Conservation (phyloP, 2,329 filamentous ascomycete genomes). For the Hypoxylon sp. region DNA sequence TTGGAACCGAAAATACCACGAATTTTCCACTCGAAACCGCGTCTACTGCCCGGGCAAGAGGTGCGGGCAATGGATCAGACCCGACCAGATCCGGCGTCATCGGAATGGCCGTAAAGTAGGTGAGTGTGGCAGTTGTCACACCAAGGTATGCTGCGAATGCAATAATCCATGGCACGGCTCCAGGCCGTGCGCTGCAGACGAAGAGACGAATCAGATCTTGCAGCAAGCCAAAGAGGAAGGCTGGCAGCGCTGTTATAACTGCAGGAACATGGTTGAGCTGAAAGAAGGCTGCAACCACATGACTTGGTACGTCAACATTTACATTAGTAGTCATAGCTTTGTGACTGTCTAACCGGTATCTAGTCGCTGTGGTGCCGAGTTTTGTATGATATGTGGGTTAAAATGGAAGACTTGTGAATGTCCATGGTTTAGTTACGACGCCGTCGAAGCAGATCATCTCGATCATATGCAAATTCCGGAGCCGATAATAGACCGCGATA, state of each 20-base stretch:
- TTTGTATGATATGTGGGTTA: conserved; percentile 86
- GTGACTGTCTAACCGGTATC: conserved; percentile 46
- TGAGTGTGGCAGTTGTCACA: conserved; percentile 78
- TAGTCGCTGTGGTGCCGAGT: conserved; percentile 82
- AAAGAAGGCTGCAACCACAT: conserved; percentile 91
- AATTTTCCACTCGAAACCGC: conserved; percentile 80
- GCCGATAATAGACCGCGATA: conserved; percentile 56
- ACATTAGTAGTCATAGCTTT: conserved; percentile 11
- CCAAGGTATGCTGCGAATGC: conserved; percentile 81
- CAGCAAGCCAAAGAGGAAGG: conserved; percentile 76
- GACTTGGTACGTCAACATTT: conserved; percentile 74
- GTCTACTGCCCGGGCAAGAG: conserved; percentile 81
- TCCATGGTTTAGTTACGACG: conserved; percentile 80
- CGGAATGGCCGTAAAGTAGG: conserved; percentile 74
- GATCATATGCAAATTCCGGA: conserved; percentile 67
- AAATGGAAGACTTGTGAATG: conserved; percentile 90
- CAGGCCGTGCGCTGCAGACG: conserved; percentile 79
- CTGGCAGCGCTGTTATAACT: conserved; percentile 83
- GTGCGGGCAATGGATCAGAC: conserved; percentile 86
- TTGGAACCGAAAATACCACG: conserved; percentile 86
- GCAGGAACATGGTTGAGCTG: conserved; percentile 80
- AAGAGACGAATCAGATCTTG: conserved; percentile 74
- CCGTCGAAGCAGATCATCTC: conserved; percentile 67
- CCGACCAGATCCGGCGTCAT: conserved; percentile 72
- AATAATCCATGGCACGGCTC: conserved; percentile 80